These are phyloP conservation scores for Saturnispora silvae DNA, from an alignment of 805 yeast species.

Conservation along the genomic window DNA sequence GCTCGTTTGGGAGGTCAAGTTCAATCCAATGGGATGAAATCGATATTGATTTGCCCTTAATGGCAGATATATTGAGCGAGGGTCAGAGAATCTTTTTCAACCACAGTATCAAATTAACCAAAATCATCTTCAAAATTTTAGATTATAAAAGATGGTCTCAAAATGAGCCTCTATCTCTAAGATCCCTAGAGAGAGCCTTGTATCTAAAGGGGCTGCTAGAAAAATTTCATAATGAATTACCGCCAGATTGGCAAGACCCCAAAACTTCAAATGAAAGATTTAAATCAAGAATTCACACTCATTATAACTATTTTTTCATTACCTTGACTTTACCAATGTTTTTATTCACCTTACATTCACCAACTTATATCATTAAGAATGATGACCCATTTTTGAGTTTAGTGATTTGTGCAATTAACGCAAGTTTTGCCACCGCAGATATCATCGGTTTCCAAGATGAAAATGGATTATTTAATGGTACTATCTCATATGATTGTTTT, in stretches of 20 bases:
- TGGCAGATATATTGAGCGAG: conserved; percentile 23
- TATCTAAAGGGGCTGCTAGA: conserved; percentile 27
- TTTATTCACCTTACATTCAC: conserved; percentile 29
- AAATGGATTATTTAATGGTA: conserved; percentile 34
- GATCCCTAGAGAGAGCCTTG: conserved; percentile 32
- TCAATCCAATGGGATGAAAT: conserved; percentile 36
- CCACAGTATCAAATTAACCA: conserved; percentile 27
- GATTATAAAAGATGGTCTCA: conserved; percentile 29
- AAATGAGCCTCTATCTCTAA: conserved; percentile 30
- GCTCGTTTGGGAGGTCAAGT: conserved; percentile 37
- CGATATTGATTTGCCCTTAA: conserved; percentile 30
- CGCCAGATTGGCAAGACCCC: conserved; percentile 25
- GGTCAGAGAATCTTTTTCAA: conserved; percentile 25
- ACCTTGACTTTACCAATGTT: conserved; percentile 35
- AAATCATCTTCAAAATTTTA: conserved; percentile 30
- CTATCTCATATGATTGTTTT: conserved; percentile 34
- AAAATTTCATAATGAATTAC: conserved; percentile 27
- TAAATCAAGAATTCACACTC: conserved; percentile 32
- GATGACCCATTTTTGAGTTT: conserved; percentile 34
- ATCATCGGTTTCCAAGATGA: conserved; percentile 26
- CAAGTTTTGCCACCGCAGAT: conserved; percentile 31
- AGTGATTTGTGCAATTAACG: conserved; percentile 30
- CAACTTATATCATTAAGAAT: conserved; percentile 26
- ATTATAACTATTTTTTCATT: conserved; percentile 32
- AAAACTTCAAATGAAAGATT: conserved; percentile 27